Conservation (phyloP, 2,329 filamentous ascomycete genomes). For the Microascus cirrosus region DNA sequence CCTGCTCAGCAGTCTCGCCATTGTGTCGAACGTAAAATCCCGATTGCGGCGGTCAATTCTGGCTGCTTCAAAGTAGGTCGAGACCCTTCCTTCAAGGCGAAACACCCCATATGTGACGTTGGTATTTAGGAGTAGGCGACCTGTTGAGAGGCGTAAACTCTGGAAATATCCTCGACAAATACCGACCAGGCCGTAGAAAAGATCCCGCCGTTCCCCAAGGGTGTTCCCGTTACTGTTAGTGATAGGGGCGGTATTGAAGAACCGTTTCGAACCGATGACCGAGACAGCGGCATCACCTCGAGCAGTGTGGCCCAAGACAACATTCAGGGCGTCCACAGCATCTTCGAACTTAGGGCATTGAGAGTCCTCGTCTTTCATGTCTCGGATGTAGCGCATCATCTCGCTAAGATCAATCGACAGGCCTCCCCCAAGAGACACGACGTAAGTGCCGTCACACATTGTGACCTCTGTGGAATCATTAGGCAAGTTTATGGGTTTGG, state of each 20-base stretch:
- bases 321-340: constrained; percentile 37
- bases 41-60: not conserved
- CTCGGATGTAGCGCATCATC: constrained; percentile 31
- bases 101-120: constrained; percentile 46
- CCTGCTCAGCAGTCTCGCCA: constrained; percentile 8
- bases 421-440: not conserved
- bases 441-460: not conserved
- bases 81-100: constrained; percentile 23
- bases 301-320: constrained; percentile 35
- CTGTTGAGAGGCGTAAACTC: constrained; percentile 40
- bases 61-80: constrained; percentile 18
- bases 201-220: constrained; percentile 12
- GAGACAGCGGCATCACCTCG: constrained; percentile 22
- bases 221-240: constrained; percentile 14
- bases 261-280: constrained; percentile 33
- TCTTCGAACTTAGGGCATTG: constrained; percentile 32
- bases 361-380: constrained; percentile 26
- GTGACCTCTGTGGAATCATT: constrained; percentile 1
- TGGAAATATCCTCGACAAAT: constrained; percentile 43
- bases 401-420: not conserved
- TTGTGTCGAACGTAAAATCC: not conserved
- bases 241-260: no score
- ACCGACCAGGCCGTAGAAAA: constrained; percentile 17
- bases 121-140: constrained; percentile 40
- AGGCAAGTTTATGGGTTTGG: constrained; percentile 2